Evolutionary conservation across 129 eudicot species (phyloP).

Genomic region (Flaveria robusta): DNA sequence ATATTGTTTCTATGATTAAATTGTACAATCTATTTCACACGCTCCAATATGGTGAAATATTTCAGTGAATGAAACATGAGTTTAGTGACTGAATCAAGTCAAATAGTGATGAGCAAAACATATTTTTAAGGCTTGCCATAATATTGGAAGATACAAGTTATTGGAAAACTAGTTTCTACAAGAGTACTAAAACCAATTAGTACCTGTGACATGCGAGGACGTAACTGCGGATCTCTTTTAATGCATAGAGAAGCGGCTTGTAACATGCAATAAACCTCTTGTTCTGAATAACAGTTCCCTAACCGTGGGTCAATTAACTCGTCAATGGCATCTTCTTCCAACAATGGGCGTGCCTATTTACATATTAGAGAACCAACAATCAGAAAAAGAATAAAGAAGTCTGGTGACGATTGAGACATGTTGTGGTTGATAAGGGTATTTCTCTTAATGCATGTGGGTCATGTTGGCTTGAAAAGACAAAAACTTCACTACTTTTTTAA

Average conservation of each 20-base stretch:
- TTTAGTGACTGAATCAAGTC: not conserved
- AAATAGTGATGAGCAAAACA: not conserved
- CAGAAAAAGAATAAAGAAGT: not conserved
- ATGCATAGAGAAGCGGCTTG: conserved; percentile 95
- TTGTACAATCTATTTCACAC: conserved; percentile 6
- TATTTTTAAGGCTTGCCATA: not conserved
- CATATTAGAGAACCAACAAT: conserved; percentile 2
- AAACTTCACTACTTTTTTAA: not conserved
- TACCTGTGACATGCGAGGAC: conserved; percentile 99
- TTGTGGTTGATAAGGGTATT: not conserved
- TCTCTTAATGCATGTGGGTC: not conserved
- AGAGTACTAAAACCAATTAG: not conserved
- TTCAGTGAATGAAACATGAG: not conserved
- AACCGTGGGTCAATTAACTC: conserved; percentile 81
- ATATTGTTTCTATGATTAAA: not conserved
- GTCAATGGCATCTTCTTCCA: conserved; percentile 79
- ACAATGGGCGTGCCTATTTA: conserved; percentile 82
- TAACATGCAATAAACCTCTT: conserved; percentile 82
- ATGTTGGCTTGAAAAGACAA: not conserved
- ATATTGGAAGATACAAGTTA: not conserved
- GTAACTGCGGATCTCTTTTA: conserved; percentile 85
- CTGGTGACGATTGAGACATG: not conserved
- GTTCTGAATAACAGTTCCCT: conserved; percentile 61
- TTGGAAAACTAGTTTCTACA: not conserved
- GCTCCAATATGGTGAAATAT: not conserved